Conservation (phyloP, 2,329 filamentous ascomycete genomes). For the Aspergillus neotritici region DNA sequence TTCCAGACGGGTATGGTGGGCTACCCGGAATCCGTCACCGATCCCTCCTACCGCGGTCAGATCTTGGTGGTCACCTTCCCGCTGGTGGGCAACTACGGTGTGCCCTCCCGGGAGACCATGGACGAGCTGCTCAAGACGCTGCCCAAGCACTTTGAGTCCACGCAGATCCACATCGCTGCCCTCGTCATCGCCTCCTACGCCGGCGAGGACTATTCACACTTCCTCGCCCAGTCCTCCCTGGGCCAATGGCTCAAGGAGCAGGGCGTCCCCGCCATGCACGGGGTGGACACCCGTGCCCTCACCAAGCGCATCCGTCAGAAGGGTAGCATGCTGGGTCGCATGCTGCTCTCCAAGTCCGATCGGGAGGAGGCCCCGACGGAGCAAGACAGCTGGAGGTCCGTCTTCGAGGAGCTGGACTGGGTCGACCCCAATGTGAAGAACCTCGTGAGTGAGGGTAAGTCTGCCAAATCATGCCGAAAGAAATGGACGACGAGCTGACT, state of each 20-base stretch:
- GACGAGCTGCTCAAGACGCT: constrained; percentile 81
- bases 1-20: constrained; percentile 99
- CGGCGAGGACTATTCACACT: constrained; percentile 92
- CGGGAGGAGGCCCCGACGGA: constrained; percentile 40
- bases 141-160: constrained; percentile 88
- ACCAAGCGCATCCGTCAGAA: constrained; percentile 92
- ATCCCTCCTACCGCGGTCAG: constrained; percentile 84
- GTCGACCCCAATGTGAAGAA: constrained; percentile 88
- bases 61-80: constrained; percentile 96
- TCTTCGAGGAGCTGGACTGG: constrained; percentile 82
- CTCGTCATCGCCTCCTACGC: constrained; percentile 87
- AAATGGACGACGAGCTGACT: constrained; percentile 22
- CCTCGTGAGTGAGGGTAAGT: constrained; percentile 86
- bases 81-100: constrained; percentile 94
- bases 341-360: constrained; percentile 65
- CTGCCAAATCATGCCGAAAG: not conserved
- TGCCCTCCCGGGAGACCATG: constrained; percentile 77
- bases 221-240: constrained; percentile 82
- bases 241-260: constrained; percentile 96
- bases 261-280: constrained; percentile 87
- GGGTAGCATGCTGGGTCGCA: constrained; percentile 91
- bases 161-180: constrained; percentile 87
- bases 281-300: constrained; percentile 85
- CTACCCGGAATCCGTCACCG: constrained; percentile 90
- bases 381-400: constrained; percentile 45